These are phyloP conservation scores for Fraxinus pennsylvanica DNA, from an alignment of 257 asterid genomes.

Conservation along the genomic window DNA sequence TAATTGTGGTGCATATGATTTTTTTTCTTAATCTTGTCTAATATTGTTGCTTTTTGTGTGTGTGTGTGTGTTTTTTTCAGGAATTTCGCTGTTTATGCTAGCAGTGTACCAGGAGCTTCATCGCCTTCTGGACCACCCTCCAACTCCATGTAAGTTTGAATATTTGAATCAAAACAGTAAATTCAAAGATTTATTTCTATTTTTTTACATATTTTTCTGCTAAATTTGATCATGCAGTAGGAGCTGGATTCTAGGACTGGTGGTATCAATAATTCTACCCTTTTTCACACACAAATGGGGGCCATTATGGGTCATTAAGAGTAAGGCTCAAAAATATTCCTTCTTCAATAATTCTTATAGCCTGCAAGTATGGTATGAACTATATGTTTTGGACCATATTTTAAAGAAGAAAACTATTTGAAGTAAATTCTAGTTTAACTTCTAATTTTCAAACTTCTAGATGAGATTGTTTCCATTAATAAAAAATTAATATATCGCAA, in stretches of 20 bases:
- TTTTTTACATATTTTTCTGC: background rate
- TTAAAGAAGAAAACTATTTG: too few relatives aligned
- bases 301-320: slow-evolving; percentile 55
- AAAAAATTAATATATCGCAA: too few relatives aligned
- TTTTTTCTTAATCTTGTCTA: too few relatives aligned
- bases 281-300: slow-evolving; percentile 67
- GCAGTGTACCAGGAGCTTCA: slow-evolving; percentile 47
- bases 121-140: slow-evolving; percentile 54
- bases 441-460: too few relatives aligned
- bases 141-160: background rate
- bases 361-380: too few relatives aligned
- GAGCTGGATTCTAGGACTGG: slow-evolving; percentile 69
- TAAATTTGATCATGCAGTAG: slow-evolving; percentile 35
- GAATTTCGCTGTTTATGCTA: slow-evolving; percentile 38
- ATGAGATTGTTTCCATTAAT: too few relatives aligned
- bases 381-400: too few relatives aligned
- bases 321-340: slow-evolving; percentile 33
- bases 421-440: too few relatives aligned
- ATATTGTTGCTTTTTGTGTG: too few relatives aligned
- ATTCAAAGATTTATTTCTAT: background rate
- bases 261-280: slow-evolving; percentile 57
- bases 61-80: slow-evolving; percentile 15
- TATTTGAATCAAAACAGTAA: background rate
- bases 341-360: background rate
- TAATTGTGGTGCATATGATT: too few relatives aligned